Evolutionary conservation across 2,329 filamentous ascomycete genomes (phyloP), one percentile per base, ranked within the genome.

Genomic region (Fusarium humuli): DNA sequence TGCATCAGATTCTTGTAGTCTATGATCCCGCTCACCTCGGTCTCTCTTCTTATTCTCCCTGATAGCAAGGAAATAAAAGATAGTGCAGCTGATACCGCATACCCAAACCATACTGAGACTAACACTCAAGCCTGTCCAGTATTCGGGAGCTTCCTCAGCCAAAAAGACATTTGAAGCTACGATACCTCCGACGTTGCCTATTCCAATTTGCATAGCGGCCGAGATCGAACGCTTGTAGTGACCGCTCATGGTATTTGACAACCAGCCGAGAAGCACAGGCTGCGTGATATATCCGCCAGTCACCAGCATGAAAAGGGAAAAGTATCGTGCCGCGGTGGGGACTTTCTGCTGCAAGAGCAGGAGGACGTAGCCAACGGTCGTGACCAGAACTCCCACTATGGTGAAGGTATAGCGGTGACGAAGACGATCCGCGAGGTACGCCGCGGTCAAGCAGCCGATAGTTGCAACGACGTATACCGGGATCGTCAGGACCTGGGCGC

Each of bases 191-290:
- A 87, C 74, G 48, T 91, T 91, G 0, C 89, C 59, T 3, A 62
- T 27, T 1, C 57, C 59, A 13, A 62, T 49, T 1, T 62, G 59
- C 0, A 34, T 9, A 46, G 59, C 59, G 2, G 59, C 45, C 2
- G 59, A 60, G 6, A 62, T 61, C 0, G 59, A 62, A 1, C 46
- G 40, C 3, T 62, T 62, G 7, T 61, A 62, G 22, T 62, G 59
- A 6, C 59, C 59, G 4, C 59, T 29, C 46, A 62, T 61, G 1
- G 97, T 97, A 78, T 96, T 97, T 23, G 88, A 87, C 0, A 90
- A 82, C 94, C 94, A 97, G 0, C 90, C 85, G 54, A 97, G 91
- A 2, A 91, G 90, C 2, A 57, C 44, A 3, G 61, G 61, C 18
- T 64, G 29, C 1, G 61, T 63, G 18, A 64, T 64, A 5, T 65